Evolutionary conservation across 2,329 filamentous ascomycete genomes (phyloP), one percentile per base, ranked within the genome.

Genomic region (Talaromyces sp.): DNA sequence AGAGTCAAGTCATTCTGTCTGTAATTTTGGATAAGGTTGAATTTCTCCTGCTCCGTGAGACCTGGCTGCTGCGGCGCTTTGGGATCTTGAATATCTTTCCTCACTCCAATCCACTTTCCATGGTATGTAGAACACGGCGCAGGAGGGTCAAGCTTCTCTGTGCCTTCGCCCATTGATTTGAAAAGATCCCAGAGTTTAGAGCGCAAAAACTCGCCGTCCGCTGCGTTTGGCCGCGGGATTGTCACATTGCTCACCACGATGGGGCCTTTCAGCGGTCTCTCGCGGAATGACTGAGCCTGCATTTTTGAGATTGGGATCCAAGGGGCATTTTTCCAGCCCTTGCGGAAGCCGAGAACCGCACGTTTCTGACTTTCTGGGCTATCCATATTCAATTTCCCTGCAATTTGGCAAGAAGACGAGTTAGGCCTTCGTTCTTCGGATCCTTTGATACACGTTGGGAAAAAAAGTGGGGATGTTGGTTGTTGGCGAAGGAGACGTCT

Each of bases 241-340:
- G 52, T 50, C 3, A 54, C 57, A 31, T 54, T 58, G 50, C 57
- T 58, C 19, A 58, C 57, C 48, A 58, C 26, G 46, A 54, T 53
- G n/a, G 57, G n/a, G 2, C 57, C 48, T 19, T 58, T 54, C 11
- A 58, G 24, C 10, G 57, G 31, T 52, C 57, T 50, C 26, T 58
- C 57, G 19, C 57, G 57, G 32, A 58, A 58, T 11, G 57, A 58
- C 24, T 54, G 48, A 12, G 57, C 57, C 17, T 58, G 57, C 29
- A 58, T 58, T 14, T 53, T 58, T 38, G 48, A 54, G 43, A 58
- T 58, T n/a, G 48, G 29, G 12, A 54, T 53, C 57, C 57, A 58
- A 32, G 57, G 57, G 6, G 48, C 48, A 53, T 14, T 58, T 35
- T 58, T 58, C n/a, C 17, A 31, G 26, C 46, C 57, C 14, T 52